These are phyloP conservation scores for Citrus reticulata DNA, from an alignment of 345 rosid species.

Conservation along the genomic window DNA sequence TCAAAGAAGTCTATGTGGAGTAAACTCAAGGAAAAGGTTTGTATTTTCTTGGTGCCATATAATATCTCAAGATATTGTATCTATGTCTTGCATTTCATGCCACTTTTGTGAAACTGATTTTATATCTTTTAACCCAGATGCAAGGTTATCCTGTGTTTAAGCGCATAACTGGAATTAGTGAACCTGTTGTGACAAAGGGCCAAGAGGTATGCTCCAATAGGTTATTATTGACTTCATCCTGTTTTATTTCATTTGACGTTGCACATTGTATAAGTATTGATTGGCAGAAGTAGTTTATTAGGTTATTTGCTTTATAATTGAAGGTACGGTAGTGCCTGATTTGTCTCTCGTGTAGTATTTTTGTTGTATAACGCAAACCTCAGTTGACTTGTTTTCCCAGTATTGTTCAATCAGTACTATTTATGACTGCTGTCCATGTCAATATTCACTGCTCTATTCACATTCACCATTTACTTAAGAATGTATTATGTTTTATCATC, in stretches of 20 bases:
- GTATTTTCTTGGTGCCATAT: background rate
- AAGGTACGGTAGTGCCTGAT: background rate
- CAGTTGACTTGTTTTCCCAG: background rate
- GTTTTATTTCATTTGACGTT: background rate
- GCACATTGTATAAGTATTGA: background rate
- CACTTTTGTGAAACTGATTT: background rate
- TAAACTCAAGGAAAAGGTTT: constrained; percentile 66
- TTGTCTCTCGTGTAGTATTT: background rate
- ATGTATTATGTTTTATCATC: background rate
- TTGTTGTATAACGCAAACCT: background rate
- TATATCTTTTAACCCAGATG: constrained; percentile 41
- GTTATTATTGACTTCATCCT: background rate
- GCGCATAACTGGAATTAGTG: constrained; percentile 63
- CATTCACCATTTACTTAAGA: background rate
- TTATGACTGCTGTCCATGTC: background rate
- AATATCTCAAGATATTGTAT: background rate
- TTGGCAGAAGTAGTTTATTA: background rate
- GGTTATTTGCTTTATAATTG: background rate
- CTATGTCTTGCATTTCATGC: background rate
- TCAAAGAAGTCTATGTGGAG: constrained; percentile 67
- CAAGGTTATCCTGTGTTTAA: constrained; percentile 67
- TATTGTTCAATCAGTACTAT: background rate
- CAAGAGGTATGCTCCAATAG: constrained; percentile 63
- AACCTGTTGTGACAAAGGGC: constrained; percentile 82
- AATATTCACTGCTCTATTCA: background rate